Evolutionary conservation across 2,329 filamentous ascomycete genomes (phyloP), one percentile per base, ranked within the genome.

Genomic region (Metarhizium guizhouense): DNA sequence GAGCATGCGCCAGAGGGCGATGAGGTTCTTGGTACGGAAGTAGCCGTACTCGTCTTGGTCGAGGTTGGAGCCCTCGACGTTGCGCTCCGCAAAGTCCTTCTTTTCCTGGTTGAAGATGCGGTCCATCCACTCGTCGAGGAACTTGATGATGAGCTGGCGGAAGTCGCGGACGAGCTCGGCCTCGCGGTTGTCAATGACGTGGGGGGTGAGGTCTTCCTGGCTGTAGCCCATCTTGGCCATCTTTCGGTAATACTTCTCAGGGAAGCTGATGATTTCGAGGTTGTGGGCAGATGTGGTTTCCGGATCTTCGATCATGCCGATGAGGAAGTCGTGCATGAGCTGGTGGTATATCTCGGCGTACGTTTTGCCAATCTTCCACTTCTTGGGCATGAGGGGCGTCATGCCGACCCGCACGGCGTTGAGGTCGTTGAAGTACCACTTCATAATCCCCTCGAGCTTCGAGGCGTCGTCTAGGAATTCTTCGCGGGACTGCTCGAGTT

Each of bases 371-470:
- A 99, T 96, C 67, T 87, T 92, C 94, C 94, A 99, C 71, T 94
- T 95, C 73, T 89, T 93, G 8, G 95, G 94, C 83, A 96, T 92
- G 54, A 99, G 78, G 32, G 84, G 83, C 58, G 88, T 83, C 89
- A 99, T 95, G 66, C 94, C 93, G 59, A 95, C 81, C 71, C 93
- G 91, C 67, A 96, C 93, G 3, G 90, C 91, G 70, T 95, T 95
- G 42, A 99, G 81, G 69, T 99, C 93, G 74, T 97, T 96, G 76
- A 97, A 99, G 72, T 85, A 99, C 94, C 94, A 99, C 66, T 88
- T 88, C 72, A 96, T 83, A 61, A 83, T 85, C 76, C 96, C 96
- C 60, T 95, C 89, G 50, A 99, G 78, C 64, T 83, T 84, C 52
- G 86, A 81, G 0, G 94, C 89, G 66, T 97, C 90, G 42, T 87